Conservation (phyloP, 2,329 filamentous ascomycete species). For the Calonectria honghensis region DNA sequence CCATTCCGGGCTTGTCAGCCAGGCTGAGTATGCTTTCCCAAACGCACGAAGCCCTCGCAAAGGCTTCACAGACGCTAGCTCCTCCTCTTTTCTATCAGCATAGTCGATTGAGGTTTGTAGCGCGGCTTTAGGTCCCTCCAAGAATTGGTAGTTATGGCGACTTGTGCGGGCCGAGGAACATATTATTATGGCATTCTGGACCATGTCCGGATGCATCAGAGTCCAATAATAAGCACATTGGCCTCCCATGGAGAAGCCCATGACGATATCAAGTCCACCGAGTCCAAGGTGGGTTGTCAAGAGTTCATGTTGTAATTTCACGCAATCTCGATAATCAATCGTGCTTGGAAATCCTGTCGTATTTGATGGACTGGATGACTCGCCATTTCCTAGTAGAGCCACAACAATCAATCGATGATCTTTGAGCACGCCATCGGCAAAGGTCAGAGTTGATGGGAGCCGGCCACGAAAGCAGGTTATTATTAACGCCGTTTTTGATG, state of each 20-base stretch:
- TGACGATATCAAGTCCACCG: constrained; percentile 61
- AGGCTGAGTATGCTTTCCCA: constrained; percentile 67
- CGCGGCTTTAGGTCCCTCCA: constrained; percentile 67
- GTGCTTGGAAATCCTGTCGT: constrained; percentile 60
- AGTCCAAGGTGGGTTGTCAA: constrained; percentile 61
- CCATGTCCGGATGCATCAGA: constrained; percentile 64
- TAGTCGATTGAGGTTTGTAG: constrained; percentile 65
- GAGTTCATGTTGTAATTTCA: constrained; percentile 64
- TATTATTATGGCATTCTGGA: constrained; percentile 64
- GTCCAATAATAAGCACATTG: constrained; percentile 69
- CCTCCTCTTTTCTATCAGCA: constrained; percentile 53
- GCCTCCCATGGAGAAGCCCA: constrained; percentile 71
- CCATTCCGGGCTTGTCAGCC: constrained; percentile 68
- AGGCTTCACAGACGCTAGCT: neutral
- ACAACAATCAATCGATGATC: constrained; percentile 67
- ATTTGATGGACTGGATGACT: constrained; percentile 69
- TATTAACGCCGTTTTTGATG: constrained; percentile 67
- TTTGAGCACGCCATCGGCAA: constrained; percentile 64
- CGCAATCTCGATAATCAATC: constrained; percentile 65
- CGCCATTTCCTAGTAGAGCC: constrained; percentile 68
- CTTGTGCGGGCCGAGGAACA: constrained; percentile 68
- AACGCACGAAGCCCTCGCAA: constrained; percentile 63
- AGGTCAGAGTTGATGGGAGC: constrained; percentile 69
- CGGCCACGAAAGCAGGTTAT: constrained; percentile 74
- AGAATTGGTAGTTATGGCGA: constrained; percentile 67